These are phyloP conservation scores for Dictyostelium capitatum DNA, from an alignment of 78 protist species.

Conservation along the genomic window DNA sequence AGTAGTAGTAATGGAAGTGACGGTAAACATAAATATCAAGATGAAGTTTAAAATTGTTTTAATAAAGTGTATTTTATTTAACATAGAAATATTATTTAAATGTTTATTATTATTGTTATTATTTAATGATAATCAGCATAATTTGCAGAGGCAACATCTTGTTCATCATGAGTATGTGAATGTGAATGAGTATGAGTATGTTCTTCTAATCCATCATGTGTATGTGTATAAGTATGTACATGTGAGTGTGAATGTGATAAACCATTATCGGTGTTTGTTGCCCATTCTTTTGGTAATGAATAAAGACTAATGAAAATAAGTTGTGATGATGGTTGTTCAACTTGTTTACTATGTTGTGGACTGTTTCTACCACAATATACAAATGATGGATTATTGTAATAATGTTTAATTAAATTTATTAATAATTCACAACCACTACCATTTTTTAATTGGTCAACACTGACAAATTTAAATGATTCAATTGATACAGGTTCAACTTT, in stretches of 20 bases:
- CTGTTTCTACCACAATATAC: too few relatives aligned
- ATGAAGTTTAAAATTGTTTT: too few relatives aligned
- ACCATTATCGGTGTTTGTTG: neutral
- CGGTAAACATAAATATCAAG: neutral
- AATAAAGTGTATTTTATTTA: too few relatives aligned
- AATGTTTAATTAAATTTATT: neutral
- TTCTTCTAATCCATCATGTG: neutral
- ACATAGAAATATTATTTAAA: too few relatives aligned
- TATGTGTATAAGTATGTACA: neutral
- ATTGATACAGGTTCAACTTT: neutral
- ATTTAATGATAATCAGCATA: too few relatives aligned
- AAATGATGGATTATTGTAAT: neutral
- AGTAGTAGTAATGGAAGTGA: neutral
- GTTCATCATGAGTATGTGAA: neutral
- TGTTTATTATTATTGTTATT: too few relatives aligned
- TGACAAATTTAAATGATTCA: too few relatives aligned
- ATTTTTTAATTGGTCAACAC: too few relatives aligned
- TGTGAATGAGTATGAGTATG: neutral
- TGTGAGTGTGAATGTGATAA: neutral
- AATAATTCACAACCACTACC: too few relatives aligned
- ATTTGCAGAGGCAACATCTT: neutral
- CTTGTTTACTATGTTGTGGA: too few relatives aligned
- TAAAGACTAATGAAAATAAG: neutral
- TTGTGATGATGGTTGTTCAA: neutral
- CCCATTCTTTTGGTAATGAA: slow-evolving; percentile 15